These are phyloP conservation scores for Rhizopogon vulgaris DNA, from an alignment of 768 basidiomycete genomes.

Conservation along the genomic window DNA sequence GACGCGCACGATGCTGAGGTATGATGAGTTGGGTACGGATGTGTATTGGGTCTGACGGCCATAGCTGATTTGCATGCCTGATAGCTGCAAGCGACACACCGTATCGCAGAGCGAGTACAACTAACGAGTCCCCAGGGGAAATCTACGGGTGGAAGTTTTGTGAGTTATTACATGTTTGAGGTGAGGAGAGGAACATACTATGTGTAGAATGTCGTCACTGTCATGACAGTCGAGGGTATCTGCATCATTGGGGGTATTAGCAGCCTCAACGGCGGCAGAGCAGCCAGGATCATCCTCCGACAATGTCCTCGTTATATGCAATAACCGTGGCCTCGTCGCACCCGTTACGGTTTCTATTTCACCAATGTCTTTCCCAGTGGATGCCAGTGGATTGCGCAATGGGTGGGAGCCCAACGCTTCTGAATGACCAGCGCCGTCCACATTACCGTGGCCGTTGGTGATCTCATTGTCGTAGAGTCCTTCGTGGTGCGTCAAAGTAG, in stretches of 20 bases:
- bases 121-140: conserved; percentile 67
- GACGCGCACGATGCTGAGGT: conserved; percentile 32
- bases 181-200: not conserved
- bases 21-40: conserved; percentile 78
- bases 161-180: not conserved
- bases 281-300: not conserved
- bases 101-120: conserved; percentile 86
- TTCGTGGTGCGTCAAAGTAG: not conserved
- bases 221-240: not conserved
- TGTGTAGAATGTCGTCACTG: not conserved
- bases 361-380: not conserved
- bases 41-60: conserved; percentile 91
- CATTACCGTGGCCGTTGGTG: not conserved
- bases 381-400: not conserved
- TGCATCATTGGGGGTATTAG: not conserved
- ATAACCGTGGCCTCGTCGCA: not conserved
- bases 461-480: not conserved
- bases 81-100: conserved; percentile 80
- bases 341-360: not conserved
- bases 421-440: not conserved
- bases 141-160: conserved; percentile 40
- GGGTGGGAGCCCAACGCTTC: not conserved
- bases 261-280: too few species aligned
- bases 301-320: not conserved
- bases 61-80: conserved; percentile 85